These are phyloP conservation scores for Boletellus ananas DNA, from an alignment of 768 basidiomycete species.

Conservation along the genomic window DNA sequence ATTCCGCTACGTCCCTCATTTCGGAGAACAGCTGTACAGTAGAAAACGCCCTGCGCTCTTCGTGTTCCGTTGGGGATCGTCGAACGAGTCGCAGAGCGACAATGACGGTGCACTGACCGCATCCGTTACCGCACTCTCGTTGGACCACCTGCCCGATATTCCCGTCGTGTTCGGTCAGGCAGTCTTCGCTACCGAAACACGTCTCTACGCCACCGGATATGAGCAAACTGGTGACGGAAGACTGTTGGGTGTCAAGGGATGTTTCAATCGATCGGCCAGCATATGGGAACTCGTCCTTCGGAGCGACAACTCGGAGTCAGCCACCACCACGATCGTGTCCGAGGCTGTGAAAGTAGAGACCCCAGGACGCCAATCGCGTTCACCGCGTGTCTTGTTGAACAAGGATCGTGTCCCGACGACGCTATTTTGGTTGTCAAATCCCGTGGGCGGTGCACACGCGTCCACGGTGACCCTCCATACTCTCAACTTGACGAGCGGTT, in stretches of 20 bases:
- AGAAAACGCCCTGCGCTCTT: slow-evolving; percentile 53
- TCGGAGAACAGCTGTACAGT: slow-evolving; percentile 59
- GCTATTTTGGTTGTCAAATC: slow-evolving; percentile 54
- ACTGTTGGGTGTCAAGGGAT: slow-evolving; percentile 54
- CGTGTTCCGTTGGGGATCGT: slow-evolving; percentile 45
- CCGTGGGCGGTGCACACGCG: slow-evolving; percentile 56
- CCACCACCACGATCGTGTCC: slow-evolving; percentile 12
- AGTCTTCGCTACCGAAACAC: slow-evolving; percentile 41
- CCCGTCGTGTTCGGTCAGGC: slow-evolving; percentile 53
- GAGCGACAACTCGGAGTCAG: slow-evolving; percentile 1
- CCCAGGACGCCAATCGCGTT: slow-evolving; percentile 48
- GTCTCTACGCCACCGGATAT: slow-evolving; percentile 59
- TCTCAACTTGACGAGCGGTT: slow-evolving; percentile 31
- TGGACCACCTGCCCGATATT: slow-evolving; percentile 1
- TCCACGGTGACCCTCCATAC: slow-evolving; percentile 51
- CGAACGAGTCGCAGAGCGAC: background rate
- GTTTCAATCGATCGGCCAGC: slow-evolving; percentile 55
- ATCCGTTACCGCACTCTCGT: slow-evolving; percentile 11
- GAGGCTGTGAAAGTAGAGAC: slow-evolving; percentile 35
- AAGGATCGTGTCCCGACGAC: slow-evolving; percentile 15
- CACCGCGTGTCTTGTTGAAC: slow-evolving; percentile 46
- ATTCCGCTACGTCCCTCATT: slow-evolving; percentile 54
- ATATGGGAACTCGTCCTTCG: slow-evolving; percentile 50
- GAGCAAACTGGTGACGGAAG: slow-evolving; percentile 55
- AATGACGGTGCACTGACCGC: slow-evolving; percentile 4